A percentile compares a stretch with the other conserved stretches of the same genome.
Evolutionary conservation across 768 basidiomycete genomes (phyloP).

Genomic region (Lepiota venenata): DNA sequence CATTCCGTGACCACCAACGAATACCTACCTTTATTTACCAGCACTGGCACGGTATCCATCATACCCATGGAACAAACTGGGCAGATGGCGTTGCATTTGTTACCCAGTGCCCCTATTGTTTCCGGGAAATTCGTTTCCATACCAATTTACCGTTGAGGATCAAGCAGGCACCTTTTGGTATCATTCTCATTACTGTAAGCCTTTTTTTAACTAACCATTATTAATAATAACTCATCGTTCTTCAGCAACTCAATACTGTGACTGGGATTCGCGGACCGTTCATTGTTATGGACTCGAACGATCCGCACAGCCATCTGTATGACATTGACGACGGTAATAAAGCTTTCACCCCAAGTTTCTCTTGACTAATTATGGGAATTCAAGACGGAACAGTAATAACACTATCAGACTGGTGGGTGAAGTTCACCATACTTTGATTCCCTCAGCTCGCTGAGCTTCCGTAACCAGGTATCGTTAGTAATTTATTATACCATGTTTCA

Average conservation of each 20-base stretch:
- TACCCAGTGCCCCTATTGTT: conserved; percentile 40
- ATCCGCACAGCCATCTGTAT: conserved; percentile 27
- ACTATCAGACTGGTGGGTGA: conserved; percentile 13
- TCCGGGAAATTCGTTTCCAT: conserved; percentile 35
- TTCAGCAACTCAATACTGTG: conserved; percentile 43
- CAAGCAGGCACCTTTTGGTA: conserved; percentile 48
- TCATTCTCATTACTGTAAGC: conserved; percentile 23
- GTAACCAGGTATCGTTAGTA: conserved; percentile 13
- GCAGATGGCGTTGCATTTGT: conserved; percentile 38
- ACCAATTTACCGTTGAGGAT: conserved; percentile 29
- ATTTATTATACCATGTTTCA: background rate
- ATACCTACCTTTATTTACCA: conserved; percentile 16
- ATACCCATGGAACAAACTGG: conserved; percentile 27
- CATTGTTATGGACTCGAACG: conserved; percentile 34
- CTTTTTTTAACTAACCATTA: background rate
- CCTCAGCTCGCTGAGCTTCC: background rate
- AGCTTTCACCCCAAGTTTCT: conserved; percentile 24
- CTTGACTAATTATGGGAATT: conserved; percentile 22
- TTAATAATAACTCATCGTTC: background rate
- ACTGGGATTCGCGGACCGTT: conserved; percentile 42
- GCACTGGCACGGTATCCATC: conserved; percentile 45
- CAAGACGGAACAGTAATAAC: conserved; percentile 27
- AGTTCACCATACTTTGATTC: background rate
- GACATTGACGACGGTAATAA: conserved; percentile 43
- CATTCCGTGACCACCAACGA: background rate